Base-by-base conservation (phyloP, 2,329 filamentous ascomycete genomes). In the Penicillium vulpinum region DNA sequence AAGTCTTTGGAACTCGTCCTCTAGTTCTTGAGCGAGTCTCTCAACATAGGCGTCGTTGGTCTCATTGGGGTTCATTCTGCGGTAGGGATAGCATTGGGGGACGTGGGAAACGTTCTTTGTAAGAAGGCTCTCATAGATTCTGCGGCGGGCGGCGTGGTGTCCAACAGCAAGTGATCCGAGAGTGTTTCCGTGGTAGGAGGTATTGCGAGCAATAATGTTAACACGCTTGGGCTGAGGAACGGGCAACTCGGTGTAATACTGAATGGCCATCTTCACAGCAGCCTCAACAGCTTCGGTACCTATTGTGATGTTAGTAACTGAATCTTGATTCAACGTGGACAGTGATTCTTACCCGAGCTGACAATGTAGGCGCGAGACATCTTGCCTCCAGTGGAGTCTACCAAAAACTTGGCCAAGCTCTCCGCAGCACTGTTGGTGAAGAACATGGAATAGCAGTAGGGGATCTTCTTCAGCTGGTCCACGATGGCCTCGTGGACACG, bases 121-220 rank as follows among this genome's bases (percentile, higher is more conserved):
- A 5, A 89, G 73, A 36, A 88, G 77, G 1, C 79, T 77, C 62
- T 85, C 81, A 65, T 86, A 91, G 2, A 84, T 78, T 0, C 78
- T 79, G 54, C 85, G 81, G 22, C 89, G 79, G 1, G 76, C 75
- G 5, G 79, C 70, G 67, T 90, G 84, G 22, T 86, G 86, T 7
- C 87, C 81, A n/a, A 89, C 76, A 0, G 84, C 83, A 51, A 91
- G 80, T 1, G 88, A 80, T 0, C 88, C 88, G 0, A 91, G 70
- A 0, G 88, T 90, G 41, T 81, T 85, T 6, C 88, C 88, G 65
- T 91, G 88, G 65, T 88, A 91, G 8, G 84, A 86, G 22, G 83
- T 78, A 36, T 83, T 74, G 16, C 88, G 80, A 7, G 85, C 79
- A 62, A 91, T 87, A 69, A 87, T 87, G 33, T 82, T 80, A 0